These are phyloP conservation scores for Berberis vulgaris DNA, from an alignment of 164 flowering plant genomes.

Conservation along the genomic window DNA sequence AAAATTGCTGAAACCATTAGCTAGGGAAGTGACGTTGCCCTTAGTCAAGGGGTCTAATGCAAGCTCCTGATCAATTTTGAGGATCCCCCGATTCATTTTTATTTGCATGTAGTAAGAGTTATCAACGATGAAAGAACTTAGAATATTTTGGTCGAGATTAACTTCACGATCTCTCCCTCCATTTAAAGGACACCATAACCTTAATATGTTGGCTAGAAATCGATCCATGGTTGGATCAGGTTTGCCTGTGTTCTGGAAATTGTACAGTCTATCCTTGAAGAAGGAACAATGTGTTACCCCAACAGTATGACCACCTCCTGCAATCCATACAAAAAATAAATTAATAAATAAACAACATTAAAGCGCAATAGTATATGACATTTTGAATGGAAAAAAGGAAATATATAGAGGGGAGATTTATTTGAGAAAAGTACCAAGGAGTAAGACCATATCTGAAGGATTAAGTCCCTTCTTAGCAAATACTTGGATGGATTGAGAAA, in stretches of 20 bases:
- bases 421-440: constrained; percentile 31
- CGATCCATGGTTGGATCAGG: background rate
- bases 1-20: background rate
- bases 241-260: background rate
- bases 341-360: background rate
- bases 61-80: background rate
- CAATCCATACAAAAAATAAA: background rate
- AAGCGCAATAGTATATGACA: background rate
- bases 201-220: background rate
- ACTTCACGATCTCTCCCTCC: background rate
- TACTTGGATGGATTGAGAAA: constrained; percentile 16
- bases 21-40: background rate
- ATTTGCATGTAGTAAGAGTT: background rate
- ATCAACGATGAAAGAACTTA: background rate
- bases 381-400: background rate
- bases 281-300: background rate
- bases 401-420: background rate
- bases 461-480: constrained; percentile 26
- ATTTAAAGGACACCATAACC: background rate
- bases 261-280: background rate
- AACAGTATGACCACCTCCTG: background rate
- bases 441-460: constrained; percentile 29
- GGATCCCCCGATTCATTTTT: background rate
- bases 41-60: background rate
- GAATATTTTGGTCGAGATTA: background rate